Conservation (phyloP, 495 filamentous ascomycete species). For the Aspergillus baeticus region DNA sequence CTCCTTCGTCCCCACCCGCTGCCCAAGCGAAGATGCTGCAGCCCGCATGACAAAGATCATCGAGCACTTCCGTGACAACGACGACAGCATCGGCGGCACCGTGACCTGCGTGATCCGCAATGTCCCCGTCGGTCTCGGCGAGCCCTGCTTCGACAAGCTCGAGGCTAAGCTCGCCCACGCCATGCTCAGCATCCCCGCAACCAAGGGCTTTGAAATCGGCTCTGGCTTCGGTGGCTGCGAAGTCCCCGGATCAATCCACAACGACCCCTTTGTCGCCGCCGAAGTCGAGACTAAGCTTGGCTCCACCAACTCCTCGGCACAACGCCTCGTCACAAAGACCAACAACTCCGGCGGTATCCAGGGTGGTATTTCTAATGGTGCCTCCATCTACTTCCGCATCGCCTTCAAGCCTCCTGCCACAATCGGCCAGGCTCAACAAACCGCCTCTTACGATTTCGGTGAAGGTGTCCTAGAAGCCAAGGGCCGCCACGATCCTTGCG, state of each 20-base stretch:
- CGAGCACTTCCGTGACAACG: conserved; percentile 71
- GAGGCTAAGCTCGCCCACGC: conserved; percentile 92
- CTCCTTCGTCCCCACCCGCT: conserved; percentile 78
- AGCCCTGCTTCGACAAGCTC: conserved; percentile 95
- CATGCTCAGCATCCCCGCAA: conserved; percentile 96
- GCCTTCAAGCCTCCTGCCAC: conserved; percentile 96
- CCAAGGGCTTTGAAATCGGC: conserved; percentile 96
- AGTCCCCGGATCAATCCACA: conserved; percentile 87
- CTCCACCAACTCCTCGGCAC: conserved; percentile 36
- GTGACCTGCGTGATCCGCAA: conserved; percentile 97
- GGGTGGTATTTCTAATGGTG: conserved; percentile 94
- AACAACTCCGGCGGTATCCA: conserved; percentile 98
- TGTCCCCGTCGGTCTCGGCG: conserved; percentile 81
- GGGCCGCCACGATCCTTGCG: conserved; percentile 94
- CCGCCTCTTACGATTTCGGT: conserved; percentile 72
- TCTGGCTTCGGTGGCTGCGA: conserved; percentile 89
- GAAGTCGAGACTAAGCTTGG: conserved; percentile 37
- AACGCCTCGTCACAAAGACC: conserved; percentile 78
- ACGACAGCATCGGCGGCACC: conserved; percentile 92
- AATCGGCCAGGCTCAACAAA: conserved; percentile 88
- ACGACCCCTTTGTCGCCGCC: conserved; percentile 79
- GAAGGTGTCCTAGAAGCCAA: conserved; percentile 87
- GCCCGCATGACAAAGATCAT: conserved; percentile 77
- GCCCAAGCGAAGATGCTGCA: conserved; percentile 66
- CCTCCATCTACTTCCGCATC: conserved; percentile 90